Percentiles rank a stretch among this genome's conserved stretches.
These are phyloP conservation scores for Fistulina hepatica DNA, from an alignment of 1,284 basidiomycete species.

Conservation along the genomic window DNA sequence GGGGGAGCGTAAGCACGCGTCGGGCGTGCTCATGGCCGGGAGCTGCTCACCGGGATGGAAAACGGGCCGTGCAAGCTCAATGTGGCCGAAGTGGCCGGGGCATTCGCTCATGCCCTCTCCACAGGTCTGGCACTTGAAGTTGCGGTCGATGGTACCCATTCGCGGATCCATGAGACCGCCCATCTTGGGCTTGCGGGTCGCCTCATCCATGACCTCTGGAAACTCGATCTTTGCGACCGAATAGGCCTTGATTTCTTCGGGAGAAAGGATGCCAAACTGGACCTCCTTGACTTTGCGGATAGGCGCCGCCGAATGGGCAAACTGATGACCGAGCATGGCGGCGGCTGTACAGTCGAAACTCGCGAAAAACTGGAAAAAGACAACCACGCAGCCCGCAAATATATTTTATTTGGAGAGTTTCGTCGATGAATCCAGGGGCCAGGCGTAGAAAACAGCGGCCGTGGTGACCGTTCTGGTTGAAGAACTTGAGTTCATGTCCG, in stretches of 20 bases:
- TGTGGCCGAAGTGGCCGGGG: constrained; percentile 98
- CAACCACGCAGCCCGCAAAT: constrained; percentile 1
- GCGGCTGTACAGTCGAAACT: too few relatives aligned
- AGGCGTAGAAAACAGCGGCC: too few relatives aligned
- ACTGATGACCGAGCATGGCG: constrained; percentile 73
- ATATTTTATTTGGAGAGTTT: constrained; percentile 1
- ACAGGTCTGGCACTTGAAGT: constrained; percentile 99
- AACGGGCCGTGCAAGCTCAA: constrained; percentile 92
- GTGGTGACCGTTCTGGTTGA: too few relatives aligned
- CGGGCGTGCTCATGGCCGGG: background rate
- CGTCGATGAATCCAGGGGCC: too few relatives aligned
- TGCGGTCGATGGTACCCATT: constrained; percentile 98
- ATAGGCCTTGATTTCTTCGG: constrained; percentile 99
- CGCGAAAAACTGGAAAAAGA: background rate
- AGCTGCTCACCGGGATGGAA: constrained; percentile 81
- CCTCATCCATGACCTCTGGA: constrained; percentile 97
- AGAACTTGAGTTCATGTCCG: too few relatives aligned
- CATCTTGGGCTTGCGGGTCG: constrained; percentile 76
- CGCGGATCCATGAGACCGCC: constrained; percentile 96
- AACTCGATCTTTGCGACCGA: constrained; percentile 98
- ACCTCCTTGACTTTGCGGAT: constrained; percentile 94
- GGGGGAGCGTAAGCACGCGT: constrained; percentile 6
- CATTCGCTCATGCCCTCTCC: constrained; percentile 98
- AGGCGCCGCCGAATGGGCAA: constrained; percentile 87
- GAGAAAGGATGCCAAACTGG: constrained; percentile 98